A percentile compares a stretch with the other conserved stretches of the same genome.
phyloP scores from a whole-genome alignment of 257 asterid genomes.

The Ehretia macrophylla region DNA sequence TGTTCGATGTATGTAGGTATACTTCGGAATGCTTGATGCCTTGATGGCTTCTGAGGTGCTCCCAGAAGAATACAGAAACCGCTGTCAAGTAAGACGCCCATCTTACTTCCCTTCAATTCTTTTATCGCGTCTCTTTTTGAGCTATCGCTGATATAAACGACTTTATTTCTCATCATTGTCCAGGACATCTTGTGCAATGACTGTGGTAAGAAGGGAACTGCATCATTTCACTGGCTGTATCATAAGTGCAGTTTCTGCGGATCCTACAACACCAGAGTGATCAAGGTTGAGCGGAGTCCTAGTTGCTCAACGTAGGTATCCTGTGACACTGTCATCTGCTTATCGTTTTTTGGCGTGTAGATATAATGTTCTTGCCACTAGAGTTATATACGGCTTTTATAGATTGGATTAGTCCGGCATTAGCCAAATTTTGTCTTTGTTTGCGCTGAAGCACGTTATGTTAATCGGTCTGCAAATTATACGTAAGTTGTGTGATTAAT shows the following conservation, averaged over 20 bases:
- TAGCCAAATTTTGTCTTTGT: neutral
- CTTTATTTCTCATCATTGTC: no score
- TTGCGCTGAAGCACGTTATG: neutral
- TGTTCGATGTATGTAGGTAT: slow-evolving; percentile 42
- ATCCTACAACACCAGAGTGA: slow-evolving; percentile 84
- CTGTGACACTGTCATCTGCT: slow-evolving; percentile 4
- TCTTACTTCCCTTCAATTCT: neutral
- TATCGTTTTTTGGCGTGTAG: neutral
- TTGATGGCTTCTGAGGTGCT: slow-evolving; percentile 89
- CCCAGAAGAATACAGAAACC: slow-evolving; percentile 84
- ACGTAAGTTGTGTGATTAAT: no score
- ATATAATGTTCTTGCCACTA: neutral
- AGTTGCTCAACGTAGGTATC: slow-evolving; percentile 44
- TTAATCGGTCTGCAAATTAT: no score
- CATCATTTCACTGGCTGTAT: slow-evolving; percentile 93
- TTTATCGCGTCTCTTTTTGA: neutral
- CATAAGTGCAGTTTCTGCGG: slow-evolving; percentile 86
- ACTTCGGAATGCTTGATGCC: slow-evolving; percentile 96
- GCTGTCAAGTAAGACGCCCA: slow-evolving; percentile 54
- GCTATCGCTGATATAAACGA: no score
- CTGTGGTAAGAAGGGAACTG: slow-evolving; percentile 69
- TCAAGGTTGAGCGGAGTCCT: slow-evolving; percentile 66
- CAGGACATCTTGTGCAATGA: slow-evolving; percentile 92
- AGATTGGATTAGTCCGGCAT: no score
- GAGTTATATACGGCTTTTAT: neutral